Percentiles rank a stretch among this genome's conserved stretches.
Conservation (phyloP, 495 filamentous ascomycete species). For the Rostrohypoxylon terebratum region DNA sequence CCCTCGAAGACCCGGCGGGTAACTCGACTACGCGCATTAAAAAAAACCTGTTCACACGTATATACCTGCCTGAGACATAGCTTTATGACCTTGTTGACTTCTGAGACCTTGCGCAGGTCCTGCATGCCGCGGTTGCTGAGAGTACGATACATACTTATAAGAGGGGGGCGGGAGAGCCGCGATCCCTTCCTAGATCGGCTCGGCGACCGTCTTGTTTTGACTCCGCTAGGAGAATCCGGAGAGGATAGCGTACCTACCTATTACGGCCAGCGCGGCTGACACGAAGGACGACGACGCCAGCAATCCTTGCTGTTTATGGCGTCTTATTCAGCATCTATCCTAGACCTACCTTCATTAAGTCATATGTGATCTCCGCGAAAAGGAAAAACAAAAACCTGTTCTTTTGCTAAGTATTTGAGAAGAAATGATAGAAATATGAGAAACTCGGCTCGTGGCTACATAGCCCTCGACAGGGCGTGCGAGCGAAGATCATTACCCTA, state of each 20-base stretch:
- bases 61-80: neutral
- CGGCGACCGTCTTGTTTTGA: slow-evolving; percentile 21
- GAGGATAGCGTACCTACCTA: slow-evolving; percentile 40
- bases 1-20: slow-evolving; percentile 15
- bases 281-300: slow-evolving; percentile 33
- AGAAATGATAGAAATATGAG: neutral
- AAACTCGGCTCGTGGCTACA: slow-evolving; percentile 19
- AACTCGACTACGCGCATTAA: slow-evolving; percentile 19
- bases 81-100: neutral
- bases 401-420: slow-evolving; percentile 21
- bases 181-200: slow-evolving; percentile 46
- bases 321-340: slow-evolving; percentile 35
- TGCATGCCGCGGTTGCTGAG: slow-evolving; percentile 36
- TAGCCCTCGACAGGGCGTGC: slow-evolving; percentile 19
- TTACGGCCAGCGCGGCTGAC: slow-evolving; percentile 44
- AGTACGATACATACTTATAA: neutral
- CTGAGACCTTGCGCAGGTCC: slow-evolving; percentile 9
- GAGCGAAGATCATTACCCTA: slow-evolving; percentile 30
- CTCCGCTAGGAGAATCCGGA: slow-evolving; percentile 41
- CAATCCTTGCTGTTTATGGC: slow-evolving; percentile 37
- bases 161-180: slow-evolving; percentile 21
- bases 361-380: neutral
- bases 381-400: slow-evolving; percentile 19
- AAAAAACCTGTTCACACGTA: neutral
- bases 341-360: slow-evolving; percentile 19